Base-by-base conservation (phyloP, 176 grass and related monocot species). In the Puccinellia tenuiflora region DNA sequence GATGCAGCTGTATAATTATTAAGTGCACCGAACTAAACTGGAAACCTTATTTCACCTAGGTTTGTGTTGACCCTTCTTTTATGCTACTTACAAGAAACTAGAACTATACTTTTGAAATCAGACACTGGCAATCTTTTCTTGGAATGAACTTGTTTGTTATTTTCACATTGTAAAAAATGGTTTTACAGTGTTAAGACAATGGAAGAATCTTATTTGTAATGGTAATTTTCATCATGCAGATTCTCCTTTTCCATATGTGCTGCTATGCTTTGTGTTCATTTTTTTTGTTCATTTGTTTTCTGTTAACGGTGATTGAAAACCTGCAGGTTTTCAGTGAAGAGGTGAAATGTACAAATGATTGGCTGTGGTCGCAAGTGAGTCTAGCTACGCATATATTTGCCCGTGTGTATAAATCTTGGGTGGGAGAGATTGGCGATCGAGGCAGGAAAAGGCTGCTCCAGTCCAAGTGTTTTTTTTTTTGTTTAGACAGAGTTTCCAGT, bases 361-460 rank as follows among this genome's bases (percentile, higher is more conserved):
- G 47, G 75, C 47, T 73, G 62, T 68, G 54, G 80, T 68, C 73
- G n/a, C 68, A 57, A 75, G 60, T 1, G 15, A 83, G 56, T 74
- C 45, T 59, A 33, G 65, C 57, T 75, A 81, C 84, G 77, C 3
- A 82, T 63, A 63, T 89, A 70, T 25, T 85, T 89, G 30, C 50
- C 50, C 38, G 21, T 86, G 79, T 85, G 82, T 90, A 66, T 83
- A 90, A 86, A 86, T 86, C 74, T 86, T 79, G 28, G 70, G 69
- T 73, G 69, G 84, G 59, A 50, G 12, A 68, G 47, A 79, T 68
- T 83, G 29, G 38, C 28, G 79, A 68, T 10, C 9, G 33, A 79
- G 66, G 82, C 59, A 79, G 67, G 56, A 57, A 75, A 65, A 79
- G 13, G 75, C 68, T 79, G 84, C 67, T 83, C 47, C 38, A 79